Percentiles rank a stretch among this genome's conserved stretches.
Evolutionary conservation across 768 basidiomycete species (phyloP).

Genomic region (Dioszegia crocea): DNA sequence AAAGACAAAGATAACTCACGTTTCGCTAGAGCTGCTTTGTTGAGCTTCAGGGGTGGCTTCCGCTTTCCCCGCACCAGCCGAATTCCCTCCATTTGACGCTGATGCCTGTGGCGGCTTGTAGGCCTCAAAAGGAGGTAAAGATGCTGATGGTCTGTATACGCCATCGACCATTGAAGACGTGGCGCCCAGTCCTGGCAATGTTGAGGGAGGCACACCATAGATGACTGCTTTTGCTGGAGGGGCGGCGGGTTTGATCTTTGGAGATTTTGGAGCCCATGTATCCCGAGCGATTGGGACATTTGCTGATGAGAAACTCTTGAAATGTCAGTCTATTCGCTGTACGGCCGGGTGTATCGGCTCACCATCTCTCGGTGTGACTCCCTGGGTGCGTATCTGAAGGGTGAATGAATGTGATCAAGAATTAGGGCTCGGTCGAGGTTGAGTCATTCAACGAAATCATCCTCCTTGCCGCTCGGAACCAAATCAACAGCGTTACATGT

Average conservation of each 20-base stretch:
- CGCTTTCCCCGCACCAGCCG: neutral
- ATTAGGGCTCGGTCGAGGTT: no score
- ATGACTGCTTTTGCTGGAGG: neutral
- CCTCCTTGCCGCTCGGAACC: no score
- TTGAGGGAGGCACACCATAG: neutral
- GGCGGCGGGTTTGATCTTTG: slow-evolving; percentile 3
- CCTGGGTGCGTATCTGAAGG: no score
- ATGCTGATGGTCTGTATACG: neutral
- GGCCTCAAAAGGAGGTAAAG: neutral
- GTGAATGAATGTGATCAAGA: no score
- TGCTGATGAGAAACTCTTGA: slow-evolving; percentile 37
- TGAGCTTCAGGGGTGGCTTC: neutral
- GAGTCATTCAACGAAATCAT: no score
- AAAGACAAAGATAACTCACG: neutral
- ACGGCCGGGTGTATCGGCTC: no score
- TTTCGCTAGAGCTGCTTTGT: neutral
- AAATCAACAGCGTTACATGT: no score
- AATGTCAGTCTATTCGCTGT: neutral
- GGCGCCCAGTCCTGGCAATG: neutral
- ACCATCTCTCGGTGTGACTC: no score
- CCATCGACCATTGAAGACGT: neutral
- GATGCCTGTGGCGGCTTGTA: neutral
- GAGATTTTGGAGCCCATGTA: slow-evolving; percentile 35
- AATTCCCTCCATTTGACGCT: neutral
- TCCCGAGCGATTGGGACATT: slow-evolving; percentile 36